Base-by-base conservation (phyloP, 306 rosid species). In the Argentina anserina region DNA sequence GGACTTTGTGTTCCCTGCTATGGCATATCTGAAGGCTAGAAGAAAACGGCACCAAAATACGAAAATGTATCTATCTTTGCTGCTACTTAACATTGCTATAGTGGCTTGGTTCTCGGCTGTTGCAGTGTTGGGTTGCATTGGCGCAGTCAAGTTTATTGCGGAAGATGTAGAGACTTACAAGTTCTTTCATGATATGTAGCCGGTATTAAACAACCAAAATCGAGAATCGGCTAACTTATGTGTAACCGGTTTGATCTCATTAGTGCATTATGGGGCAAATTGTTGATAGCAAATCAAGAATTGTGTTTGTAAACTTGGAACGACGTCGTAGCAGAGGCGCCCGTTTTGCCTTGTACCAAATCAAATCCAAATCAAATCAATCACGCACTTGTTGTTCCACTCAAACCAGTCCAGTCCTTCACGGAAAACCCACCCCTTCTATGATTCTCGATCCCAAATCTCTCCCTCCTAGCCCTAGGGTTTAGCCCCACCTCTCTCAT, bases 131-230 rank as follows among this genome's bases (percentile, higher is more conserved):
- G 92, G 92, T 73, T 88, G 94, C 87, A 81, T 81, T 79, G 89
- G 97, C 34, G 90, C 94, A 1, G 50, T 84, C 74, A 88, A 82
- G 77, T 87, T 86, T 53, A 84, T 90, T 40, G 86, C 85, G 42
- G 82, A 84, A 73, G 92, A 87, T 73, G 80, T 91, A 80, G 81
- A 74, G 77, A 84, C 70, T 67, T 87, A 87, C 74, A 78, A 82
- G 20, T 88, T 87, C 83, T 91, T 91, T 81, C 82, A 88, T 79
- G 94, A 88, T 58, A 83, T 88, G 86, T 91, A 7, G n/a, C n/a
- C n/a, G n/a, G n/a, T n/a, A n/a, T n/a, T n/a, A n/a, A n/a, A n/a
- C n/a, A n/a, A n/a, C n/a, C n/a, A n/a, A n/a, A n/a, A n/a, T n/a
- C n/a, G n/a, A n/a, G n/a, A n/a, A n/a, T n/a, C n/a, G n/a, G n/a